Percentiles rank a stretch among this genome's conserved stretches.
phyloP scores from a whole-genome alignment of 1,139 yeast genomes.

The Taphrina communis region DNA sequence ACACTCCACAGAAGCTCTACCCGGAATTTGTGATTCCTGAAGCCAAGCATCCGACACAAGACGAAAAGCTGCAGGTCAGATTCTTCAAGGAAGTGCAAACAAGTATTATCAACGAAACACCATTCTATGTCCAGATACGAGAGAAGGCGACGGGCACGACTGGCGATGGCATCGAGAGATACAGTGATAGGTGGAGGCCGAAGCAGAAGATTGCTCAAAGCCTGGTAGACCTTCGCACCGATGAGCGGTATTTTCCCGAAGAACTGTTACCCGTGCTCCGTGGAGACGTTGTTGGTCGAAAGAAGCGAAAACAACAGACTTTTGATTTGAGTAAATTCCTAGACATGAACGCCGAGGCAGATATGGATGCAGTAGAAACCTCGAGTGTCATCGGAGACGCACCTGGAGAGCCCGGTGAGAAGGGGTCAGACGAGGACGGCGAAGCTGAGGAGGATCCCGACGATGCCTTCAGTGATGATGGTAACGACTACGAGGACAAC shows the following conservation, averaged over 20 bases:
- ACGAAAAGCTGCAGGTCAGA: conserved; percentile 31
- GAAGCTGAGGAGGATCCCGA: conserved; percentile 33
- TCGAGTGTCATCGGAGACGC: conserved; percentile 25
- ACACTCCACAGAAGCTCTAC: conserved; percentile 31
- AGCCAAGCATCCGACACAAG: conserved; percentile 15
- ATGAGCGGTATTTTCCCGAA: conserved; percentile 30
- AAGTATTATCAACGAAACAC: conserved; percentile 24
- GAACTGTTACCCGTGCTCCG: conserved; percentile 30
- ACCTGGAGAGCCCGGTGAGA: conserved; percentile 12
- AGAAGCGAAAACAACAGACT: conserved; percentile 33
- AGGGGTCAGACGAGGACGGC: conserved; percentile 26
- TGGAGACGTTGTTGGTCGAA: conserved; percentile 27
- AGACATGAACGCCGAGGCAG: conserved; percentile 36
- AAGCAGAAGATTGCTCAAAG: conserved; percentile 26
- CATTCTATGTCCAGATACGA: conserved; percentile 22
- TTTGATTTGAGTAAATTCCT: conserved; percentile 28
- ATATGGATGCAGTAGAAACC: conserved; percentile 18
- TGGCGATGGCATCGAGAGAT: conserved; percentile 36
- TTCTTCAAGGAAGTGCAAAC: conserved; percentile 33
- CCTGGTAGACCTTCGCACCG: conserved; percentile 28
- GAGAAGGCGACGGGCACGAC: conserved; percentile 22
- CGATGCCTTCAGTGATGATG: conserved; percentile 39
- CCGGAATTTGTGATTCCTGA: conserved; percentile 30
- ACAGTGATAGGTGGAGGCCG: conserved; percentile 32
- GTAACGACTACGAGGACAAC: conserved; percentile 38